These are phyloP conservation scores for Acanthamoeba rhysodes DNA, from an alignment of 208 protist species.

Conservation along the genomic window DNA sequence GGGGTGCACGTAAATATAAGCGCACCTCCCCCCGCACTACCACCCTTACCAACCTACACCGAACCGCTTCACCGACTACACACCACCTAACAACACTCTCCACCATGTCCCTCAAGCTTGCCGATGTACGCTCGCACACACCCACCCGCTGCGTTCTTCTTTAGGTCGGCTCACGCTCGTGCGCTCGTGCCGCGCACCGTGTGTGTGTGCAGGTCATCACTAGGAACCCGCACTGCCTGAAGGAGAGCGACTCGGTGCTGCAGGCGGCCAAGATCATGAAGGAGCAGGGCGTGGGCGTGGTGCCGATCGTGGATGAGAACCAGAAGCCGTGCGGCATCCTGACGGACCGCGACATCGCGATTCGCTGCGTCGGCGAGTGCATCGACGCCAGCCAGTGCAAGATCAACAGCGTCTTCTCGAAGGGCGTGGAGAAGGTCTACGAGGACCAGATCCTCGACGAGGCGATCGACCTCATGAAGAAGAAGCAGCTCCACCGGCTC, in stretches of 20 bases:
- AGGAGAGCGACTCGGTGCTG: conserved; percentile 3
- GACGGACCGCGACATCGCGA: neutral
- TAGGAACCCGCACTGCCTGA: conserved; percentile 17
- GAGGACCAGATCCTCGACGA: neutral
- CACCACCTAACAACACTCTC: too few species aligned
- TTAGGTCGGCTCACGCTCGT: too few species aligned
- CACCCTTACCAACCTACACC: neutral
- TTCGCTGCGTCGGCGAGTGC: conserved; percentile 8
- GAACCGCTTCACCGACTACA: too few species aligned
- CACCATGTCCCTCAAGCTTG: too few species aligned
- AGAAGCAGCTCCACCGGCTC: neutral
- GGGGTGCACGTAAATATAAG: neutral
- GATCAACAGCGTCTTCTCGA: neutral
- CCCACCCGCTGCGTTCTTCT: too few species aligned
- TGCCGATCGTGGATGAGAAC: conserved; percentile 23
- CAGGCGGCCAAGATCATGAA: conserved; percentile 58
- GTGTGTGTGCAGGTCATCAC: neutral
- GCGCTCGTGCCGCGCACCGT: too few species aligned
- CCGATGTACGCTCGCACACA: too few species aligned
- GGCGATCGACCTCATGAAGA: conserved; percentile 24
- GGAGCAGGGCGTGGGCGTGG: conserved; percentile 13
- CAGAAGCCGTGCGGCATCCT: conserved; percentile 15
- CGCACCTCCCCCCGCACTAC: neutral
- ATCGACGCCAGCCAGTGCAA: conserved; percentile 25
- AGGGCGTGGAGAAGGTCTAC: conserved; percentile 11